A percentile compares a stretch with the other conserved stretches of the same genome.
Conservation (phyloP, 2,329 filamentous ascomycete genomes). For the Coniochaeta ligniaria region DNA sequence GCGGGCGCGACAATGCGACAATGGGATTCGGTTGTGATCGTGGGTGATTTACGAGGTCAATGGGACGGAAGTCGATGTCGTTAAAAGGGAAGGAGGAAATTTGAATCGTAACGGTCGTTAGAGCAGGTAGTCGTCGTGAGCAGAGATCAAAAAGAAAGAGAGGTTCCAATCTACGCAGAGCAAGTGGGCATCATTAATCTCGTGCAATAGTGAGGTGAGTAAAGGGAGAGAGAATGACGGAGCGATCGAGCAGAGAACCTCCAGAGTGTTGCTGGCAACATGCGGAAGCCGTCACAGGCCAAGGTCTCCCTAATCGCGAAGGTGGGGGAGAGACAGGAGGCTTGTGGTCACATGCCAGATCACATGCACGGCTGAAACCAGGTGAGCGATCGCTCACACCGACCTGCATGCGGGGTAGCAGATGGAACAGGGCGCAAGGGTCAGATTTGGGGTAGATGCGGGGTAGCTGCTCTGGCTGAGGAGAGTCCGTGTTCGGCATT, state of each 20-base stretch:
- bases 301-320: neutral
- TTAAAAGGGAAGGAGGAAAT: neutral
- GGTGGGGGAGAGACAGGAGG: neutral
- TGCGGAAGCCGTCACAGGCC: neutral
- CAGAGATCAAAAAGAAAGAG: neutral
- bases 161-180: neutral
- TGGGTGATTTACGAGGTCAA: neutral
- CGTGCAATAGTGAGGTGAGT: neutral
- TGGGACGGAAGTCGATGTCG: neutral
- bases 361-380: neutral
- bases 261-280: neutral
- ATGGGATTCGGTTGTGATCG: neutral
- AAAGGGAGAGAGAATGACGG: neutral
- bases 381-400: neutral
- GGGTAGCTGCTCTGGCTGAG: neutral
- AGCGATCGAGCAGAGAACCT: neutral
- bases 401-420: neutral
- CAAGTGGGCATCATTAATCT: neutral
- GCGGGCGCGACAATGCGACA: neutral
- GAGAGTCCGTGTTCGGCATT: neutral
- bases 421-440: neutral
- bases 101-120: neutral
- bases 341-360: neutral
- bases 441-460: neutral
- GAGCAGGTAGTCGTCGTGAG: neutral